These are phyloP conservation scores for Alectoria sarmentosa DNA, from an alignment of 495 filamentous ascomycete genomes.

Conservation along the genomic window DNA sequence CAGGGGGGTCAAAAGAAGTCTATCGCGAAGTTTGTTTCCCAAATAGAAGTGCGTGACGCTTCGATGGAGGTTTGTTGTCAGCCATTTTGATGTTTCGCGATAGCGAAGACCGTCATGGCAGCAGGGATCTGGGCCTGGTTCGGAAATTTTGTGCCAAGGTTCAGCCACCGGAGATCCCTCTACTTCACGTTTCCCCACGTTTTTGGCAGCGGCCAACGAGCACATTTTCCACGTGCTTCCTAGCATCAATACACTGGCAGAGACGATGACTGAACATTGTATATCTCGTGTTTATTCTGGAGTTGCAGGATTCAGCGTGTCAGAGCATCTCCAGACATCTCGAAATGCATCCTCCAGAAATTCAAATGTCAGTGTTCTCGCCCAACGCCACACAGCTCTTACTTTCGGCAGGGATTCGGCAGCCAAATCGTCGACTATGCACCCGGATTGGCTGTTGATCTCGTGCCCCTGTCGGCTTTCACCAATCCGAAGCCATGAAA, in stretches of 20 bases:
- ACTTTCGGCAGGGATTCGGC: slow-evolving; percentile 8
- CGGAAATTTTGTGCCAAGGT: background rate
- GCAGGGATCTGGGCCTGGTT: background rate
- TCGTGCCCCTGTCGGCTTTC: background rate
- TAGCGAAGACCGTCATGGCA: background rate
- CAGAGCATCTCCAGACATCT: background rate
- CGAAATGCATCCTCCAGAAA: background rate
- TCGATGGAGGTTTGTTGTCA: background rate
- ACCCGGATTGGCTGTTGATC: background rate
- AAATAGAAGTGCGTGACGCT: background rate
- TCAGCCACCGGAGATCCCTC: slow-evolving; percentile 2
- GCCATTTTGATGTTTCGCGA: slow-evolving; percentile 1
- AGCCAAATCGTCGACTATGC: background rate
- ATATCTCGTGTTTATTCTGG: background rate
- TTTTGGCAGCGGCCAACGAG: background rate
- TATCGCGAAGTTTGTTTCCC: background rate
- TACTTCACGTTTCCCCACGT: slow-evolving; percentile 2
- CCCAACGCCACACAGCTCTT: background rate
- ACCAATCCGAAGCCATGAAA: slow-evolving; percentile 1
- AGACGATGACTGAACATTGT: background rate
- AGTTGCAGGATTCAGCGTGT: background rate
- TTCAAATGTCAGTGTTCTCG: background rate
- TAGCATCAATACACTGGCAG: background rate
- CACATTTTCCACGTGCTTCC: background rate
- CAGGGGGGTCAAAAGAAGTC: background rate